Evolutionary conservation across 2,329 filamentous ascomycete species (phyloP).

Genomic region (Colletotrichum limetticola): DNA sequence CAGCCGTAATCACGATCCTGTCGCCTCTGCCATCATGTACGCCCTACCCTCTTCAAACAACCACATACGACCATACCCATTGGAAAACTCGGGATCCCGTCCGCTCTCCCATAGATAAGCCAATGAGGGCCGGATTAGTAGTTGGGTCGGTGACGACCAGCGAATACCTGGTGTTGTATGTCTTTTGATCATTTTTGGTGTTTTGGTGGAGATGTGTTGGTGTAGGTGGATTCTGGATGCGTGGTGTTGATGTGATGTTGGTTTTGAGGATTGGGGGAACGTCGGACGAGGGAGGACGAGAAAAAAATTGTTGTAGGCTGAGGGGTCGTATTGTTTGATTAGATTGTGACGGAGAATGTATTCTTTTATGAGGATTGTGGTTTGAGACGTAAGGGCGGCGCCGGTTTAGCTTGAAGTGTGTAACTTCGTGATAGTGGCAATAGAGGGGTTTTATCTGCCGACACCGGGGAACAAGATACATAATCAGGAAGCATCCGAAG

Average conservation of each 20-base stretch:
- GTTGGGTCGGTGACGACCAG: conserved; percentile 26
- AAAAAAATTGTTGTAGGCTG: too few species aligned
- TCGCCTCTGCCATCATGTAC: background rate
- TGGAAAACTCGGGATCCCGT: conserved; percentile 30
- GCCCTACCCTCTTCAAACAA: background rate
- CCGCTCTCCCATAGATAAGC: conserved; percentile 27
- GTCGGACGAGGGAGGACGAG: too few species aligned
- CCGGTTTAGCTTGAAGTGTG: too few species aligned
- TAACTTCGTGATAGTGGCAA: too few species aligned
- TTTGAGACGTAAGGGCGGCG: too few species aligned
- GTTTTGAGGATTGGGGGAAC: too few species aligned
- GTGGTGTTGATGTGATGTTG: background rate
- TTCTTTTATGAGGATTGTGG: background rate
- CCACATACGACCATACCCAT: background rate
- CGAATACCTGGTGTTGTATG: background rate
- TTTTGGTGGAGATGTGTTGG: background rate
- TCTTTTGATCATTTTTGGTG: background rate
- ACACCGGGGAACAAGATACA: too few species aligned
- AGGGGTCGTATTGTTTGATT: too few species aligned
- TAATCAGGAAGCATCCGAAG: too few species aligned
- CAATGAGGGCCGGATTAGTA: conserved; percentile 24
- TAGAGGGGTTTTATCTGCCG: too few species aligned
- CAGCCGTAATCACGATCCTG: background rate
- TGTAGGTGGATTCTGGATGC: background rate
- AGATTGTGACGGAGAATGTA: too few species aligned